Percentiles rank a stretch among this genome's conserved stretches.
Conservation (phyloP, 2,329 filamentous ascomycete species). For the Lachnum nothofagi region DNA sequence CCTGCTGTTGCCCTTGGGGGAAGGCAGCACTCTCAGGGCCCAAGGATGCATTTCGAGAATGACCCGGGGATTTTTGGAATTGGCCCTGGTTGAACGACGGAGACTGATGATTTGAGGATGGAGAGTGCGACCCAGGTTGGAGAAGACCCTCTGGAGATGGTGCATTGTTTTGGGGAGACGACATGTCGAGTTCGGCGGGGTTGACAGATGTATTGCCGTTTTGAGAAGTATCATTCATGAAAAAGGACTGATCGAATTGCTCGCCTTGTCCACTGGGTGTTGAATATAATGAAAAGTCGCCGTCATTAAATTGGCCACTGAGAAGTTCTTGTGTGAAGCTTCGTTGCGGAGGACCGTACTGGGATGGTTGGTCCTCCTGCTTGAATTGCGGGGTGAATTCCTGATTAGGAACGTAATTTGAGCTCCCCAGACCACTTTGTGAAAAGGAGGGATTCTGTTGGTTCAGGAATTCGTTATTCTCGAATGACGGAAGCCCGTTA, state of each 20-base stretch:
- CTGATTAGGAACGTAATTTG: constrained; percentile 23
- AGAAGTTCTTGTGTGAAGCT: constrained; percentile 45
- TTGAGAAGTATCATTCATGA: constrained; percentile 47
- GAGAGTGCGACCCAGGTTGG: constrained; percentile 31
- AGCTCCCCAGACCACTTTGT: constrained; percentile 24
- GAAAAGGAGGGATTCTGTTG: constrained; percentile 31
- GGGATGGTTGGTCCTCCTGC: constrained; percentile 26
- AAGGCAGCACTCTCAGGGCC: constrained; percentile 41
- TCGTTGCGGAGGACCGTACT: constrained; percentile 42
- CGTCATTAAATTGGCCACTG: constrained; percentile 47
- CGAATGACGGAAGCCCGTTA: constrained; percentile 24
- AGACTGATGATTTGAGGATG: constrained; percentile 31
- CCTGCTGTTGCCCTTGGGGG: constrained; percentile 43
- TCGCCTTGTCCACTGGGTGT: constrained; percentile 47
- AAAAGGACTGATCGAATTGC: constrained; percentile 58
- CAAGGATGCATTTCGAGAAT: constrained; percentile 32
- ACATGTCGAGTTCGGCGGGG: constrained; percentile 45
- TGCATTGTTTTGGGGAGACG: constrained; percentile 34
- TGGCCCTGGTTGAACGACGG: constrained; percentile 30
- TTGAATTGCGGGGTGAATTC: constrained; percentile 33
- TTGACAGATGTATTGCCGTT: constrained; percentile 40
- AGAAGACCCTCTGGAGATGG: constrained; percentile 29
- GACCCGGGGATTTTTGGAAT: constrained; percentile 30
- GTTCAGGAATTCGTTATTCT: constrained; percentile 44
- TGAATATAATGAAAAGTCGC: constrained; percentile 63